phyloP scores from a whole-genome alignment of 352 stramenopile species.

The Phytophthora agathidicida region DNA sequence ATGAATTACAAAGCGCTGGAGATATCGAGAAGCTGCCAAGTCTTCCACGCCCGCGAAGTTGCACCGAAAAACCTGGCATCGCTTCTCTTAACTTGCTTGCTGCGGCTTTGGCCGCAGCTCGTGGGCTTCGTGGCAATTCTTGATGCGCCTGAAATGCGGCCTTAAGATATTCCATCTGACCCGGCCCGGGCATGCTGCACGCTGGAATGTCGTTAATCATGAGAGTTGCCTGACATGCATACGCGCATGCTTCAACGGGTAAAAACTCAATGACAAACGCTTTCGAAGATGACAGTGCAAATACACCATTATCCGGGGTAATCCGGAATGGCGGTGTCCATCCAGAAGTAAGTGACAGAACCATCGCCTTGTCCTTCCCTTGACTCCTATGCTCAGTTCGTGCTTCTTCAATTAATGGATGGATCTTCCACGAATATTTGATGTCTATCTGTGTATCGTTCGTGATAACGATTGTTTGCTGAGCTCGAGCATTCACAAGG shows the following conservation, averaged over 20 bases:
- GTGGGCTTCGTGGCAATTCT: constrained; percentile 11
- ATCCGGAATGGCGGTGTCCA: constrained; percentile 46
- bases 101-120: constrained; percentile 15
- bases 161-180: constrained; percentile 45
- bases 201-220: constrained; percentile 49
- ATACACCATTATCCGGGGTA: constrained; percentile 42
- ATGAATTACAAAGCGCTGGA: constrained; percentile 16
- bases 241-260: constrained; percentile 27
- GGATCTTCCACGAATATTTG: constrained; percentile 59
- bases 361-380: constrained; percentile 13
- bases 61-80: constrained; percentile 28
- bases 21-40: constrained; percentile 27
- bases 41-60: constrained; percentile 22
- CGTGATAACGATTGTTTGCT: constrained; percentile 52
- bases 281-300: constrained; percentile 40
- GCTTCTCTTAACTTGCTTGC: constrained; percentile 18
- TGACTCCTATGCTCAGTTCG: background rate
- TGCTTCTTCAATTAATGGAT: constrained; percentile 7
- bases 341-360: constrained; percentile 2
- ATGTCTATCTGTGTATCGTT: constrained; percentile 79
- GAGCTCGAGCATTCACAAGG: constrained; percentile 32
- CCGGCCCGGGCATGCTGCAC: constrained; percentile 57
- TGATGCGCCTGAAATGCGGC: constrained; percentile 35
- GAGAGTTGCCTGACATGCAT: constrained; percentile 44
- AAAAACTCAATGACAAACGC: constrained; percentile 59